phyloP scores from a whole-genome alignment of 768 basidiomycete species.

The Lactarius vividus region DNA sequence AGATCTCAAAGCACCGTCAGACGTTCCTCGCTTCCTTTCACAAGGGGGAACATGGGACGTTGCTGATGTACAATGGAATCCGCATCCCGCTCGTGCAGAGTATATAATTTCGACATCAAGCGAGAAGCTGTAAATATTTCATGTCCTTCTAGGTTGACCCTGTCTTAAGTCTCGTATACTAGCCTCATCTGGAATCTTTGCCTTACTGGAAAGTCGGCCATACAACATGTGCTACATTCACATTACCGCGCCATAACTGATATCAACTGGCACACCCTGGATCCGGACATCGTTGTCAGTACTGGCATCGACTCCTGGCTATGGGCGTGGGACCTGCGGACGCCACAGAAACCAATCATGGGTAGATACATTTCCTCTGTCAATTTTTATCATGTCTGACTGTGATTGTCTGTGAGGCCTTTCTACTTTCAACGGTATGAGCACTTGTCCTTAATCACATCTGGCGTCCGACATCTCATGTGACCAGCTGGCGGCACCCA shows the following conservation, averaged over 20 bases:
- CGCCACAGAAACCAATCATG: slow-evolving; percentile 57
- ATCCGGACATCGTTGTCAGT: slow-evolving; percentile 83
- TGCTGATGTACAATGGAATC: slow-evolving; percentile 91
- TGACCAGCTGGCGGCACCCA: slow-evolving; percentile 82
- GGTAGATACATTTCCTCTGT: slow-evolving; percentile 37
- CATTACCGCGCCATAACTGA: slow-evolving; percentile 97
- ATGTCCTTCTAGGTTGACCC: background rate
- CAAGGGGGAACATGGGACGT: slow-evolving; percentile 98
- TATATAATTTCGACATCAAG: slow-evolving; percentile 88
- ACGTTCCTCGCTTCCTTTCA: slow-evolving; percentile 89
- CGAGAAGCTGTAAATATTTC: slow-evolving; percentile 68
- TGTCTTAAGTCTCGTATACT: slow-evolving; percentile 11
- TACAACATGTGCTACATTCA: slow-evolving; percentile 80
- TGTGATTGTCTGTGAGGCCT: slow-evolving; percentile 40
- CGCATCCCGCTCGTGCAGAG: slow-evolving; percentile 68
- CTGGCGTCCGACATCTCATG: slow-evolving; percentile 11
- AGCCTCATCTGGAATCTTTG: slow-evolving; percentile 95
- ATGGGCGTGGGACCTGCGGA: slow-evolving; percentile 87
- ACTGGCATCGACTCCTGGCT: slow-evolving; percentile 93
- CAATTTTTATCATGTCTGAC: background rate
- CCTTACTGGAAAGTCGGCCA: slow-evolving; percentile 68
- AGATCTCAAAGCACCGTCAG: slow-evolving; percentile 83
- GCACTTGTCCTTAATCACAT: background rate
- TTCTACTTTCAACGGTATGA: slow-evolving; percentile 54
- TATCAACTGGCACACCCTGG: slow-evolving; percentile 92